phyloP scores from a whole-genome alignment of 768 basidiomycete genomes.

The Tricholomella constricta region DNA sequence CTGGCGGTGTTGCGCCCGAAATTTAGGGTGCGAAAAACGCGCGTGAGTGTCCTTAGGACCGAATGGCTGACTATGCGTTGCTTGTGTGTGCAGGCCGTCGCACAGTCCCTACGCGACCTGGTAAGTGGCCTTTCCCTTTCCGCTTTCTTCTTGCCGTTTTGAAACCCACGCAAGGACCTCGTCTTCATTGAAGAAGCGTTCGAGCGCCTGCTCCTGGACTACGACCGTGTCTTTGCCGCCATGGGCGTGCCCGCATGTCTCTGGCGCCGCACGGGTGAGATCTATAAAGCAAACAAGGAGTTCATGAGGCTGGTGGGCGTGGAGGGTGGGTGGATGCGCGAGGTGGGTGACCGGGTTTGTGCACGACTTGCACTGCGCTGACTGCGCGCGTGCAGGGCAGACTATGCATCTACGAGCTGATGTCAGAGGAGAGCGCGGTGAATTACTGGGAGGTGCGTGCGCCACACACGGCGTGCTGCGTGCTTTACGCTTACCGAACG shows the following conservation, averaged over 20 bases:
- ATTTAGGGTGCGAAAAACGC: constrained; percentile 78
- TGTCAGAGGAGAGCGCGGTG: constrained; percentile 96
- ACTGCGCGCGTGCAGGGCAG: constrained; percentile 55
- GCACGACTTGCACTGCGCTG: too few relatives aligned
- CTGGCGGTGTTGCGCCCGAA: constrained; percentile 85
- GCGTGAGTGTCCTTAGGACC: too few relatives aligned
- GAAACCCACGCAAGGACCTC: too few relatives aligned
- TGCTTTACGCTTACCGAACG: too few relatives aligned
- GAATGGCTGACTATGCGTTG: too few relatives aligned
- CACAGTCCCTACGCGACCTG: constrained; percentile 79
- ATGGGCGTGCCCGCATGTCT: constrained; percentile 98
- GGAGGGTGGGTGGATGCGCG: constrained; percentile 85
- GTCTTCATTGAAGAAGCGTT: constrained; percentile 99
- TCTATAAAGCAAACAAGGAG: constrained; percentile 97
- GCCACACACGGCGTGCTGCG: background rate
- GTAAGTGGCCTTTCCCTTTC: constrained; percentile 40
- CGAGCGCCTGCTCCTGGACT: constrained; percentile 92
- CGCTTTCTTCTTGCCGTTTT: too few relatives aligned
- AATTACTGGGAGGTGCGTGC: constrained; percentile 94
- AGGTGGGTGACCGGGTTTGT: constrained; percentile 69
- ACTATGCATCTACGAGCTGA: constrained; percentile 94
- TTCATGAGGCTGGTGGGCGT: constrained; percentile 90
- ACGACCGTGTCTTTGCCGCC: constrained; percentile 90
- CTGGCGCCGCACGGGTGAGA: constrained; percentile 96
- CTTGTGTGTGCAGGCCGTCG: constrained; percentile 74